phyloP scores from a whole-genome alignment of 345 rosid genomes.

The Acer yangbiense region DNA sequence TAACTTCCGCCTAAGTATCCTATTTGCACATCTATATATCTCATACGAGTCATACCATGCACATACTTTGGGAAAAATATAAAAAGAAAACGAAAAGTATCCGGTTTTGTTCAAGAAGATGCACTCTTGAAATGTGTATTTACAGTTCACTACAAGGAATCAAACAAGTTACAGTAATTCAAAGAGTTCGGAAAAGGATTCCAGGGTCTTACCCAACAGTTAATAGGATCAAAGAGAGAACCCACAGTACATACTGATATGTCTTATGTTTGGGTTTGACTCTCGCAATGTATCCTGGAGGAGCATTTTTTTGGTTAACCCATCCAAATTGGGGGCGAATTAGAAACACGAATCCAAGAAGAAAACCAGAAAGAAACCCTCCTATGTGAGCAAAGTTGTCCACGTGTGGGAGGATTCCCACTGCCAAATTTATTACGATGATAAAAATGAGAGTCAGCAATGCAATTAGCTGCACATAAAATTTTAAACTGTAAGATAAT shows the following conservation, averaged over 20 bases:
- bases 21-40: neutral
- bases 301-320: conserved; percentile 54
- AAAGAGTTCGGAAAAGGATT: neutral
- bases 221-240: conserved; percentile 50
- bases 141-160: neutral
- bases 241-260: conserved; percentile 75
- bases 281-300: conserved; percentile 41
- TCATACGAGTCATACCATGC: neutral
- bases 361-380: conserved; percentile 86
- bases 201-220: conserved; percentile 55
- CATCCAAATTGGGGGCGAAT: conserved; percentile 92
- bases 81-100: neutral
- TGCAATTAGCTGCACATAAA: conserved; percentile 70
- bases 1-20: neutral
- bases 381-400: conserved; percentile 99
- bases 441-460: conserved; percentile 81
- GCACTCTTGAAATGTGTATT: neutral
- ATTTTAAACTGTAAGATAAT: conserved; percentile 29
- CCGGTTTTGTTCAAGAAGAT: conserved; percentile 1
- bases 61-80: neutral
- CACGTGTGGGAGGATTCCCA: conserved; percentile 91
- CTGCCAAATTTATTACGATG: conserved; percentile 65
- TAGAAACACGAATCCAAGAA: conserved; percentile 90
- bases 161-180: neutral
- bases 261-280: conserved; percentile 70